Conservation (phyloP, 495 filamentous ascomycete species). For the Aspergillus coremiiformis region DNA sequence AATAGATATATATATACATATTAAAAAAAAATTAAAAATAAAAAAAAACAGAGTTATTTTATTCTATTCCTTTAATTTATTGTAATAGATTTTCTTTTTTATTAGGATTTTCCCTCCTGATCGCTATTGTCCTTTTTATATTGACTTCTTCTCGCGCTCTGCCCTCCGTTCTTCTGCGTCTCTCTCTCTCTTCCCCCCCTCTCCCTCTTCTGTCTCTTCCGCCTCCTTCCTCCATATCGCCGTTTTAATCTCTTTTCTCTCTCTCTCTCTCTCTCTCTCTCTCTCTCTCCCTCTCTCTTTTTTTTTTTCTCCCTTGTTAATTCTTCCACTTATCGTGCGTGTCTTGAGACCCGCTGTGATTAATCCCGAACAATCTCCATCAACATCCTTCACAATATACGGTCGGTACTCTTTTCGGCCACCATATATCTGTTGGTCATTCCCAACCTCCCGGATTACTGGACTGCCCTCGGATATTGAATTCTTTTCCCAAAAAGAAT, state of each 20-base stretch:
- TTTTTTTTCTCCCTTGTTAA: conserved; percentile 13
- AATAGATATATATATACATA: too few relatives aligned
- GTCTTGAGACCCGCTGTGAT: neutral
- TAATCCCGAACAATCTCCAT: neutral
- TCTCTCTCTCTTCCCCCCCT: conserved; percentile 13
- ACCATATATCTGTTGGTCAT: neutral
- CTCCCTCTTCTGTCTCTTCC: conserved; percentile 11
- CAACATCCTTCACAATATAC: neutral
- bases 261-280: neutral
- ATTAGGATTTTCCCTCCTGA: neutral
- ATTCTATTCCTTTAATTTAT: conserved; percentile 2
- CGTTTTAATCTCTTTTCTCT: conserved; percentile 11
- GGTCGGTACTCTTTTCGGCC: neutral
- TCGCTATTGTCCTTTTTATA: conserved; percentile 1
- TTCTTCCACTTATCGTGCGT: conserved; percentile 9
- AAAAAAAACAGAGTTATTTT: neutral
- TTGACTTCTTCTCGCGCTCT: conserved; percentile 11
- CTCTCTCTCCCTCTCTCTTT: conserved; percentile 9
- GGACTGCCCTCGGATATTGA: neutral
- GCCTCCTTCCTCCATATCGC: conserved; percentile 13
- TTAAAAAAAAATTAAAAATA: neutral
- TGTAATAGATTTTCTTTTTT: conserved; percentile 1
- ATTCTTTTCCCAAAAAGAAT: neutral
- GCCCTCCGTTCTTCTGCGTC: conserved; percentile 15
- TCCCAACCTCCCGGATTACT: neutral